Base-by-base conservation (phyloP, 805 yeast species). In the Candida alai region DNA sequence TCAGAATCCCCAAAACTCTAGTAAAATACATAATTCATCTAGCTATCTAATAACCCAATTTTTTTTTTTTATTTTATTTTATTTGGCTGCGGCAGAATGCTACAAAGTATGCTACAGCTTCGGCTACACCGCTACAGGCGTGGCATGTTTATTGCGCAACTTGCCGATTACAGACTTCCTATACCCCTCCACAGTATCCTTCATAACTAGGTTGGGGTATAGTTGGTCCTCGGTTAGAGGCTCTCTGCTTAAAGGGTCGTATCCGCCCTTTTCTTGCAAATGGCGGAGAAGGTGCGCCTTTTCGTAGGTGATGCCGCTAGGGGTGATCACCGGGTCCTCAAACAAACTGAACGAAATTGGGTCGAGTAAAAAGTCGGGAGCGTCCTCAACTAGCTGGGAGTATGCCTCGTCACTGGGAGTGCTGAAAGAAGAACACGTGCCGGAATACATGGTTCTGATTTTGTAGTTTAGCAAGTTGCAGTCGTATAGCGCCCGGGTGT, bases 251-350 rank as follows among this genome's bases (percentile, higher is more conserved):
- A 70, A 45, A 4, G 75, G 75, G 43, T 69, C 75, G 21, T 48
- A 54, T 12, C 52, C 43, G 17, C 54, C 60, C 26, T 46, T 54
- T 35, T 50, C 52, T 5, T 36, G 37, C 36, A 68, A 43, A 47
- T 66, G 68, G 36, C 59, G 56, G 24, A 62, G 39, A 24, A 62
- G 44, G 52, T n/a, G 68, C 58, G 68, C 40, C 31, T 59, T 53
- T 39, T 69, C 74, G 37, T 61, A 69, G 1, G 71, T 52, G 16
- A 60, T 60, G 3, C 74, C 74, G 11, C 67, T 53, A 7, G 67
- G 67, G 5, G 68, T 56, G n/a, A 69, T 49, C 5, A 69, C 74
- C 1, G 74, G 74, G 23, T 68, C 72, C 27, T 41, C 42, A 39
- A 65, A 63, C 20, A 66, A 30, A 25, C 54, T 52, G 47, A 65